Evolutionary conservation across 805 yeast genomes (phyloP).

Genomic region (Lachancea quebecensis): DNA sequence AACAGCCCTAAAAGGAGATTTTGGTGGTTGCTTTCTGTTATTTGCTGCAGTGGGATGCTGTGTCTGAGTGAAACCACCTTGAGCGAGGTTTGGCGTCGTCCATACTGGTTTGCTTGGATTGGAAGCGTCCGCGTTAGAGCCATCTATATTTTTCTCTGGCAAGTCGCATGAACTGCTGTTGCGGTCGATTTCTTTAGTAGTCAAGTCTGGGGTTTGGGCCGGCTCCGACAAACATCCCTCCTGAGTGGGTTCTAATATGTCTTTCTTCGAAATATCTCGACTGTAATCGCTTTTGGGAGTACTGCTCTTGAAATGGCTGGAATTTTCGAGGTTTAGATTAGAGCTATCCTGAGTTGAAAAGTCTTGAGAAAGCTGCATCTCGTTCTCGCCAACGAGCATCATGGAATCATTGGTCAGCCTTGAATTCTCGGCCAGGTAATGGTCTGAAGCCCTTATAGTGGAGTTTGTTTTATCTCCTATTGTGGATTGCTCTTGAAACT

Average conservation of each 20-base stretch:
- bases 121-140: background rate
- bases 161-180: background rate
- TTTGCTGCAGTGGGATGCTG: background rate
- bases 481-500: slow-evolving; percentile 12
- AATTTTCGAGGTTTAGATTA: slow-evolving; percentile 2
- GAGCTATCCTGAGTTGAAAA: slow-evolving; percentile 4
- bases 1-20: slow-evolving; percentile 8
- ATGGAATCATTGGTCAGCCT: slow-evolving; percentile 4
- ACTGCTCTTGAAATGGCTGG: slow-evolving; percentile 4
- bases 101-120: background rate
- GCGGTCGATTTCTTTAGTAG: background rate
- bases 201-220: background rate
- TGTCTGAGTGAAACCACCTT: background rate
- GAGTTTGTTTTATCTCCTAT: slow-evolving; percentile 23
- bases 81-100: background rate
- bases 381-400: slow-evolving; percentile 3
- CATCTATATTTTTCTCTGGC: background rate
- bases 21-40: slow-evolving; percentile 5
- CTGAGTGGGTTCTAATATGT: slow-evolving; percentile 10
- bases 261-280: slow-evolving; percentile 5
- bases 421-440: slow-evolving; percentile 6
- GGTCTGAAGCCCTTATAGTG: slow-evolving; percentile 20
- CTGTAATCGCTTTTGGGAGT: slow-evolving; percentile 6
- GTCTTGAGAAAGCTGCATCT: slow-evolving; percentile 3
- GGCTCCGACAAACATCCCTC: background rate